These are phyloP conservation scores for Ustilago crameri DNA, from an alignment of 1,284 basidiomycete species.

Conservation along the genomic window DNA sequence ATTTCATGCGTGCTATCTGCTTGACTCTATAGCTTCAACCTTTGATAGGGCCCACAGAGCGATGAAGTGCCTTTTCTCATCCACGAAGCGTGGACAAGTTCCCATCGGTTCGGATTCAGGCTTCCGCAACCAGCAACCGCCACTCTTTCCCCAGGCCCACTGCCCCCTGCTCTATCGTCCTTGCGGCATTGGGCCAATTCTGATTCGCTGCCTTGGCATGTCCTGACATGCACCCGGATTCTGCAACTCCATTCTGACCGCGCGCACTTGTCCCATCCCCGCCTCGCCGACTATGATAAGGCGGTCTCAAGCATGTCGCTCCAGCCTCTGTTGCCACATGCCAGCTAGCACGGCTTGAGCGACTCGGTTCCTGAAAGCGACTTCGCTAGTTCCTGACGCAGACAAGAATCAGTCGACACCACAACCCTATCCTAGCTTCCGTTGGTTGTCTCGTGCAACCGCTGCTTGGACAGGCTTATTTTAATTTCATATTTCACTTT, in stretches of 20 bases:
- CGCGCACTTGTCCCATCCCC: not conserved
- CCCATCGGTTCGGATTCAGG: constrained; percentile 25
- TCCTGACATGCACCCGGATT: constrained; percentile 3
- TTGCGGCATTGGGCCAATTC: constrained; percentile 1
- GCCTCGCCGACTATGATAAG: constrained; percentile 12
- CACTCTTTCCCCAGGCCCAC: constrained; percentile 4
- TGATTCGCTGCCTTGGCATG: constrained; percentile 11
- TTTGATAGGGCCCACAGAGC: not conserved
- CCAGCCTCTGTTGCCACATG: constrained; percentile 7
- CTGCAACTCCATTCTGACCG: not conserved
- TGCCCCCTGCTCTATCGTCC: constrained; percentile 7
- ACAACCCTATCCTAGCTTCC: constrained; percentile 3
- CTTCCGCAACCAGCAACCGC: constrained; percentile 5
- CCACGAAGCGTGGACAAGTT: constrained; percentile 4
- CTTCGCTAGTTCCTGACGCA: constrained; percentile 5
- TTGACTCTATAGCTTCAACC: not conserved
- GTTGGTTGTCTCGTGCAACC: too few species aligned
- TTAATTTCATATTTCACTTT: not conserved
- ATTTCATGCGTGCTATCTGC: constrained; percentile 2
- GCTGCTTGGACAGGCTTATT: not conserved
- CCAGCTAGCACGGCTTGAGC: constrained; percentile 2
- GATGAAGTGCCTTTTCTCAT: constrained; percentile 4
- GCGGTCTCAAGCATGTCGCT: not conserved
- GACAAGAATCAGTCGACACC: constrained; percentile 7
- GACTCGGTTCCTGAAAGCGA: constrained; percentile 10